Conservation (phyloP, 1,139 yeast genomes). For the Saccharomyces hybrid region DNA sequence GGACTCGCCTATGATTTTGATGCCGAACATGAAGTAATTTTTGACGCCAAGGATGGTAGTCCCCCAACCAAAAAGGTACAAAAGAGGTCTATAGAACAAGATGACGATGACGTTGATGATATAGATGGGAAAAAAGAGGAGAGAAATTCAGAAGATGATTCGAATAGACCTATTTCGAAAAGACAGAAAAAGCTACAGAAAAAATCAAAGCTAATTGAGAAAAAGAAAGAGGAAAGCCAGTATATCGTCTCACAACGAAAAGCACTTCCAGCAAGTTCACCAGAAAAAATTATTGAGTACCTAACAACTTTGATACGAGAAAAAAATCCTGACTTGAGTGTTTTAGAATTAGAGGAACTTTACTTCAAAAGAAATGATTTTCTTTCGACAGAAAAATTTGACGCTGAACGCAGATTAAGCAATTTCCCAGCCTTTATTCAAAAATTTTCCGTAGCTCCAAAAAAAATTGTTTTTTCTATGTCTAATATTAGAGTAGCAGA, state of each 20-base stretch:
- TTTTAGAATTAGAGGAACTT: conserved; percentile 30
- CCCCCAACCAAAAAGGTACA: not conserved
- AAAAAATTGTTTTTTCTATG: conserved; percentile 25
- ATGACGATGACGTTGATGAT: conserved; percentile 6
- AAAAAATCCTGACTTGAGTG: conserved; percentile 30
- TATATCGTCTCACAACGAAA: conserved; percentile 26
- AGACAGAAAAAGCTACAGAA: conserved; percentile 28
- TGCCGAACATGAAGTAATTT: conserved; percentile 10
- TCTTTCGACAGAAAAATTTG: conserved; percentile 23
- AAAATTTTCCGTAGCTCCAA: conserved; percentile 28
- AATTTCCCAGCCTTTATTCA: conserved; percentile 24
- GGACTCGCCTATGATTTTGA: conserved; percentile 26
- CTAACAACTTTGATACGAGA: conserved; percentile 27
- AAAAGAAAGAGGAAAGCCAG: conserved; percentile 27
- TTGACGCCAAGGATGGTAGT: conserved; percentile 5
- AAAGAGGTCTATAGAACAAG: conserved; percentile 7
- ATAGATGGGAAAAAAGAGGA: conserved; percentile 4
- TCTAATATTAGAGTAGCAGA: conserved; percentile 33
- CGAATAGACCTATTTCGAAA: conserved; percentile 18
- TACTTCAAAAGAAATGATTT: conserved; percentile 30
- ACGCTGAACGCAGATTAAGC: conserved; percentile 21
- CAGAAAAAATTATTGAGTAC: conserved; percentile 27
- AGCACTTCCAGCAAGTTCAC: conserved; percentile 21
- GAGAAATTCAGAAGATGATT: not conserved
- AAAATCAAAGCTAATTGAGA: conserved; percentile 26